Conservation (phyloP, 2,329 filamentous ascomycete species). For the Verticillium nubilum region DNA sequence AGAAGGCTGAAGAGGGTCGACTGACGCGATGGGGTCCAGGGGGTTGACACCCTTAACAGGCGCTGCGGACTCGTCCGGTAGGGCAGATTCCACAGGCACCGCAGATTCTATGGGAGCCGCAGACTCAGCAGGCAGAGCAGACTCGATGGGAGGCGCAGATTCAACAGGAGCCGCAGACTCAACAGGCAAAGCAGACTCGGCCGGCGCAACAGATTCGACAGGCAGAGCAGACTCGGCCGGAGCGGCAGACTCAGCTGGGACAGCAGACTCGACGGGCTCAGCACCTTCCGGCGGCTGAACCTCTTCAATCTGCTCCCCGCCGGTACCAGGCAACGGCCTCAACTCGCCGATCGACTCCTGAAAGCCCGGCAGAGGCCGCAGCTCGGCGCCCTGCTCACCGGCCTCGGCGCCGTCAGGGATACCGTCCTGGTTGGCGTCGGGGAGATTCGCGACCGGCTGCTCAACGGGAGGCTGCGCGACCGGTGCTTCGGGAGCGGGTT, state of each 20-base stretch:
- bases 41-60: not conserved
- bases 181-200: not conserved
- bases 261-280: not conserved
- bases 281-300: not conserved
- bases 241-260: not conserved
- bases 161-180: not conserved
- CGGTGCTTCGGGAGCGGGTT: not conserved
- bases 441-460: not conserved
- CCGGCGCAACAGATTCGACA: not conserved
- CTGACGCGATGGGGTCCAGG: not conserved
- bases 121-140: not conserved
- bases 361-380: conserved; percentile 1
- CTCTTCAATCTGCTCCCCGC: not conserved
- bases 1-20: not conserved
- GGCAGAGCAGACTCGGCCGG: not conserved
- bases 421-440: not conserved
- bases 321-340: not conserved
- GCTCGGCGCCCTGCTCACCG: conserved; percentile 1
- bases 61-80: not conserved
- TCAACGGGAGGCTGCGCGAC: not conserved
- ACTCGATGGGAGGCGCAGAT: no score
- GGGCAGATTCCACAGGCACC: not conserved
- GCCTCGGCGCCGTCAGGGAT: not conserved
- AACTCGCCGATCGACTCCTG: not conserved
- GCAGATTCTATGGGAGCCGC: not conserved